Base-by-base conservation (phyloP, 192 early-diverging fungal species). In the Thamnidium elegans region DNA sequence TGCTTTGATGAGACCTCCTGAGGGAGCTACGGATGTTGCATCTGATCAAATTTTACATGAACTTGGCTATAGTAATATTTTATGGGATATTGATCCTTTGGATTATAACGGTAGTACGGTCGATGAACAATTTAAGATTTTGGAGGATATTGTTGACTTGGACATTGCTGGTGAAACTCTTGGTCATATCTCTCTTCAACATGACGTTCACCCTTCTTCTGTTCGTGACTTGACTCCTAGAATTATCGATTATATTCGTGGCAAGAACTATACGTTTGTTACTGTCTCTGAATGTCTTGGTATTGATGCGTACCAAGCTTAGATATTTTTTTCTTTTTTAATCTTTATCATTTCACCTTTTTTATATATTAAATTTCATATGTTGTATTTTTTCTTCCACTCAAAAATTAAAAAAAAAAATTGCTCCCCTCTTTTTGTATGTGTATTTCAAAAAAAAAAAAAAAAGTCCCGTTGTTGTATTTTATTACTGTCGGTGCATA, bases 1-100 rank as follows among this genome's bases (percentile, higher is more conserved):
- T 39, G 43, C 62, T 26, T 39, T 54, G n/a, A 83, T 84, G 76
- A 69, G 79, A 10, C 84, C 84, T 20, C 84, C 84, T 11, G 78
- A 62, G 36, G 84, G 84, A 39, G 62, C 19, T 32, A 65, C 51
- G 4, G 72, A 77, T 17, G 44, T 51, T 10, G 19, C 10, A n/a
- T 67, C 63, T 26, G 48, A 70, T 4, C 62, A 66, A 2, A 53
- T 61, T 14, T 30, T 84, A n/a, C 62, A 63, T 0, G 39, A 30
- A 0, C 44, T 65, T 13, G 76, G 73, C 15, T 84, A 84, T 70
- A 67, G 65, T n/a, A 64, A 74, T 11, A 31, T 77, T 7, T 64
- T 67, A 34, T 80, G 79, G 79, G 71, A 78, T 23, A 44, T 78
- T 1, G 79, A 80, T 52, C 65, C 75, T 1, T 34, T 66, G n/a